phyloP scores from a whole-genome alignment of 768 basidiomycete species.

The Rhizopogon roseolus region DNA sequence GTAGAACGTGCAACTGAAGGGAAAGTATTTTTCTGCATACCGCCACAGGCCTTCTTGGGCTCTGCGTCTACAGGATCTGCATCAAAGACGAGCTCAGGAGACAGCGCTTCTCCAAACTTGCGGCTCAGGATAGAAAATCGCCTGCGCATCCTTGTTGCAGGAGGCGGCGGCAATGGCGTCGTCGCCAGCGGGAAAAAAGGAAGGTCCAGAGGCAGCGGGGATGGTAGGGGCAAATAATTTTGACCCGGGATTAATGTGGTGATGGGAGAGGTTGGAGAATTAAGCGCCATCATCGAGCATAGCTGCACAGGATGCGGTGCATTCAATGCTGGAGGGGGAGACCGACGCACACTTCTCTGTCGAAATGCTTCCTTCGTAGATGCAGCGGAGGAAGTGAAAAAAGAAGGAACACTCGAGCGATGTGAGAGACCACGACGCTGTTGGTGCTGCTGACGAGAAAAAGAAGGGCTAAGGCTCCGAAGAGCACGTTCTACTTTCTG shows the following conservation, averaged over 20 bases:
- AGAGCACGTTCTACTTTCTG: neutral
- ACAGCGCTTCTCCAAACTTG: constrained; percentile 28
- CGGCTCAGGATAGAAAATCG: constrained; percentile 29
- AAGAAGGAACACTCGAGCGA: neutral
- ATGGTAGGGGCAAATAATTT: neutral
- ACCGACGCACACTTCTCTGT: neutral
- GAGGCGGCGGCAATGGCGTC: constrained; percentile 19
- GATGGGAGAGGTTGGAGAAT: neutral
- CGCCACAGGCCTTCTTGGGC: neutral
- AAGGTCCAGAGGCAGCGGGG: neutral
- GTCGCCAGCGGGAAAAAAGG: constrained; percentile 3
- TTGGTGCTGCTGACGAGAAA: neutral
- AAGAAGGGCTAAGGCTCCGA: neutral
- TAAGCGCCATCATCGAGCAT: too few species aligned
- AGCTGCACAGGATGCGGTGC: neutral
- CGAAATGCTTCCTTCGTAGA: neutral
- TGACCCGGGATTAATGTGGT: neutral
- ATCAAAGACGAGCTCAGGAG: constrained; percentile 16
- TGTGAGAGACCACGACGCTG: neutral
- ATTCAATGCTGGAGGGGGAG: neutral
- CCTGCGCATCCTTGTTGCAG: constrained; percentile 22
- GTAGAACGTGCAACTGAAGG: neutral
- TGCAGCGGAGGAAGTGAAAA: neutral
- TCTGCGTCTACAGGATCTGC: neutral
- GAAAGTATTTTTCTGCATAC: neutral